Base-by-base conservation (phyloP, 2,329 filamentous ascomycete genomes). In the Cladorrhinum sp. region DNA sequence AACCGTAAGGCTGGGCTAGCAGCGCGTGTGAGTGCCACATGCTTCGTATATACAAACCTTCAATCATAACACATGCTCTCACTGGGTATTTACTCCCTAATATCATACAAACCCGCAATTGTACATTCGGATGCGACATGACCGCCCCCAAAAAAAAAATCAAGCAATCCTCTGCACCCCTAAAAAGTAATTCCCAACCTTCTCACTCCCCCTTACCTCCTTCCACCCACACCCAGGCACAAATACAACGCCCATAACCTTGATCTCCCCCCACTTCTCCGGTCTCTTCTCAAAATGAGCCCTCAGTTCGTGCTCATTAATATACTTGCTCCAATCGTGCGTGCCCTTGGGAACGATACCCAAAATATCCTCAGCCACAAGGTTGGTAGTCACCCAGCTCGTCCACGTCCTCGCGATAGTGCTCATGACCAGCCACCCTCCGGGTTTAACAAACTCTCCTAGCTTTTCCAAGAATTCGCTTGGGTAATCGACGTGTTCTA, bases 321-420 rank as follows among this genome's bases (percentile, higher is more conserved):
- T 88, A 76, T 98, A 99, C 78, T 98, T 96, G 64, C 82, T 82
- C 95, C 95, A 99, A 74, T 97, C 92, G 76, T 99, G 95, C 52
- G 95, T 99, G 1, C 95, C 95, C 65, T 84, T 85, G 9, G 95
- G 95, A 60, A 99, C 95, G 63, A 98, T 91, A 4, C 90, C 82
- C 72, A 96, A 69, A 61, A 97, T 73, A 76, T 95, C 91, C 77
- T 99, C 95, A 0, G 95, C 95, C 65, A 96, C 82, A 23, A 98
- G 78, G 70, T 96, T 96, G 2, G 96, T 99, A 12, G 94, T 92
- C 52, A 97, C 75, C 88, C 92, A 99, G 67, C 91, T 95, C 64
- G 86, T 86, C 83, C 91, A 90, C 1, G 92, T 96, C 65, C 95
- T 82, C 55, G 95, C 90, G 72, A 99, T 98, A 2, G 95, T 99